Percentiles rank a stretch among this genome's conserved stretches.
Evolutionary conservation across 495 filamentous ascomycete genomes (phyloP).

Genomic region (Trichoderma asperelloides): DNA sequence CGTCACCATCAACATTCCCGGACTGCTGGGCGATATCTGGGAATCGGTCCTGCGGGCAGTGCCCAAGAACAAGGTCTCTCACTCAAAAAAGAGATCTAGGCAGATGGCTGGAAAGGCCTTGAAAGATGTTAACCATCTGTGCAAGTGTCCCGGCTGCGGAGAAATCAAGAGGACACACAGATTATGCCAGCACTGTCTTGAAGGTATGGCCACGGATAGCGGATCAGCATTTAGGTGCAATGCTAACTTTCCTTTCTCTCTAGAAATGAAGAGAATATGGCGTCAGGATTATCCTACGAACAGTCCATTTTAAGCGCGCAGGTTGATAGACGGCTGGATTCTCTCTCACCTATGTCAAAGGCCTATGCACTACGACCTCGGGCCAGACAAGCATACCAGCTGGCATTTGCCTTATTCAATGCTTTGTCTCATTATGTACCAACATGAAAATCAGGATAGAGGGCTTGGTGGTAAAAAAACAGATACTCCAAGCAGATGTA

Average conservation of each 20-base stretch:
- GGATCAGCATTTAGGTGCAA: not conserved
- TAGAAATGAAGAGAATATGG: conserved; percentile 10
- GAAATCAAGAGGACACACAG: conserved; percentile 78
- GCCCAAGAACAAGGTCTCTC: conserved; percentile 97
- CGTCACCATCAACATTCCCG: conserved; percentile 45
- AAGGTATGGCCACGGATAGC: not conserved
- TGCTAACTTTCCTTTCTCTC: not conserved
- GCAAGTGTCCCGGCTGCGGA: conserved; percentile 82
- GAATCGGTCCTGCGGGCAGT: conserved; percentile 86
- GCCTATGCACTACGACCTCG: not conserved
- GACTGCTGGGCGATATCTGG: conserved; percentile 69
- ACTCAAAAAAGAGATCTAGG: conserved; percentile 88
- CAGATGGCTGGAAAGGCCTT: conserved; percentile 91
- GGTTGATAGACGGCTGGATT: not conserved
- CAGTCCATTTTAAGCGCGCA: not conserved
- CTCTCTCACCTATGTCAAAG: not conserved
- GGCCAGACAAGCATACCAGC: not conserved
- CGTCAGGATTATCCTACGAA: not conserved
- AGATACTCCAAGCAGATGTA: not conserved
- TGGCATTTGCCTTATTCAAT: not conserved
- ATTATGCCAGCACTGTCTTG: conserved; percentile 68
- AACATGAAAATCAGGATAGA: not conserved
- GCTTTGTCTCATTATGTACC: not conserved
- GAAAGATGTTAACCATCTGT: conserved; percentile 78
- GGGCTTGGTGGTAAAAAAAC: not conserved